phyloP scores from a whole-genome alignment of 345 rosid species.

The Bruguiera parviflora region DNA sequence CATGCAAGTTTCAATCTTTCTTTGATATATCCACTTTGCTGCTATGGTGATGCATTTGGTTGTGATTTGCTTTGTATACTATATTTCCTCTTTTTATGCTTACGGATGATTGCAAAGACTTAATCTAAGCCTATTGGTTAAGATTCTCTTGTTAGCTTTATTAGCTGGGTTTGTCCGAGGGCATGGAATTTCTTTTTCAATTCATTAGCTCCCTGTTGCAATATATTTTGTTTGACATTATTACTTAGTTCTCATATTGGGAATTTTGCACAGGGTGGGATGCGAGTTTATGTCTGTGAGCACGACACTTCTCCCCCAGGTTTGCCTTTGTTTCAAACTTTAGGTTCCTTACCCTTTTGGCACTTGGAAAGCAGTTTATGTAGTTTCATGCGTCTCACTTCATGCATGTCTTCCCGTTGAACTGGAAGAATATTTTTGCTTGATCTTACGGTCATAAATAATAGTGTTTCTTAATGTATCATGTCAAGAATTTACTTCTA shows the following conservation, averaged over 20 bases:
- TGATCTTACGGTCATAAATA: background rate
- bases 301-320: constrained; percentile 86
- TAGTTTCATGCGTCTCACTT: background rate
- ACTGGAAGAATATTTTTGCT: background rate
- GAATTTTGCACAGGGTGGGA: constrained; percentile 59
- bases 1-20: too few species aligned
- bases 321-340: constrained; percentile 19
- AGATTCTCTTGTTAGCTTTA: background rate
- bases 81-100: background rate
- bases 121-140: too few species aligned
- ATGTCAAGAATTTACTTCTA: background rate
- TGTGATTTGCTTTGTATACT: background rate
- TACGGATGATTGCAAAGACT: background rate
- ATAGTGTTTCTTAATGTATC: too few species aligned
- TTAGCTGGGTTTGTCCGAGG: too few species aligned
- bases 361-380: background rate
- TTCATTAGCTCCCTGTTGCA: constrained; percentile 7
- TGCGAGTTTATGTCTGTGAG: constrained; percentile 73
- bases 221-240: background rate
- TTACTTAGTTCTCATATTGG: constrained; percentile 4
- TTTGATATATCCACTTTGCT: too few species aligned
- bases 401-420: background rate
- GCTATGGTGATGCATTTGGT: too few species aligned
- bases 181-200: background rate
- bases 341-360: background rate